Base-by-base conservation (phyloP, 2,329 filamentous ascomycete genomes). In the Lachnellula subtilissima region DNA sequence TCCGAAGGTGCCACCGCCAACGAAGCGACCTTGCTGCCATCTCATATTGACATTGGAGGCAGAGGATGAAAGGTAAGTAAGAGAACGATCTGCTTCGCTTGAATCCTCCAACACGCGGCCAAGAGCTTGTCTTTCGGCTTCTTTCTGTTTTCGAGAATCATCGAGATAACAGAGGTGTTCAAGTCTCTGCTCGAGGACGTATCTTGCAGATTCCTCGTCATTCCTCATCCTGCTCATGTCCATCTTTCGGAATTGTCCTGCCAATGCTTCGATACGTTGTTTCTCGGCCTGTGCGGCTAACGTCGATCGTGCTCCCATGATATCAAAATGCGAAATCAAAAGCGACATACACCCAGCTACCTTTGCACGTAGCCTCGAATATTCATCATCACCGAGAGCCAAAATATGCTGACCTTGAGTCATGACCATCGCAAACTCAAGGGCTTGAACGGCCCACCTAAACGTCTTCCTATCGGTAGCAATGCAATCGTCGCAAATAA, bases 1-100 rank as follows among this genome's bases (percentile, higher is more conserved):
- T 60, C 94, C 94, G 73, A 99, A 99, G 0, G 93, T 97, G 63
- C 94, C 94, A 52, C 94, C 93, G 50, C 94, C 94, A 45, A 99
- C 91, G 69, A 95, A 99, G 66, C 96, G 91, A n/a, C 94, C 94
- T 77, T 97, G 94, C 71, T 97, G 94, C 94, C 94, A 99, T 61
- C 94, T 87, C 75, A 97, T 84, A 46, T 90, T 96, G 56, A 97
- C 89, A 69, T 97, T 97, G 22, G 91, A 96, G 14, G 93, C 91
- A 42, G 91, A 95, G 0, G 93, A 94, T 2, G 92, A 97, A 17
- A 99, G 83, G 68, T 92, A 95, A 1, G 93, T 95, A 42, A 99
- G 81, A 28, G 93, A 97, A 52, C 93, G 88, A 72, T 99, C 94
- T 12, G 95, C 92, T 74, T 97, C 94, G 70, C 95, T 97, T 53